phyloP scores from a whole-genome alignment of 805 yeast species.

The Starmerella scarabaei region DNA sequence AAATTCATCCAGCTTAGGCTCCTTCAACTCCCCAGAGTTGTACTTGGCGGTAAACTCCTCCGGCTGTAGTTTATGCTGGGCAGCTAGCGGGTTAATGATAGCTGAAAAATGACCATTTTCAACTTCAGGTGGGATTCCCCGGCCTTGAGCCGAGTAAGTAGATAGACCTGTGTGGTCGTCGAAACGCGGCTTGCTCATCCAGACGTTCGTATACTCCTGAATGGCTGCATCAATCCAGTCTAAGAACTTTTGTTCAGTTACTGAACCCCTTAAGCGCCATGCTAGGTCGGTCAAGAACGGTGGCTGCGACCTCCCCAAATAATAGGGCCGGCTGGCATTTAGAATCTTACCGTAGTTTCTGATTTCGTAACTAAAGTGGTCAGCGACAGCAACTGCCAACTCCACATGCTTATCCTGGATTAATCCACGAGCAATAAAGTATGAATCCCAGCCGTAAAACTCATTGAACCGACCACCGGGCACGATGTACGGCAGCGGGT shows the following conservation, averaged over 20 bases:
- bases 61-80: constrained; percentile 43
- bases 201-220: constrained; percentile 67
- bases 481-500: constrained; percentile 74
- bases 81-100: constrained; percentile 53
- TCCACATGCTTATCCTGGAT: constrained; percentile 51
- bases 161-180: constrained; percentile 69
- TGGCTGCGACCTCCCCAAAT: constrained; percentile 86
- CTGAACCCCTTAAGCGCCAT: constrained; percentile 32
- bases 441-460: constrained; percentile 96
- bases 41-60: constrained; percentile 58
- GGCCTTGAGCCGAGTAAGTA: constrained; percentile 78
- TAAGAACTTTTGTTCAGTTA: constrained; percentile 40
- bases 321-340: constrained; percentile 88
- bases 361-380: constrained; percentile 82
- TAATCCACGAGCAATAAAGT: constrained; percentile 78
- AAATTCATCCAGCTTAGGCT: constrained; percentile 77
- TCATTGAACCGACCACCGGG: constrained; percentile 98
- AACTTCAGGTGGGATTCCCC: constrained; percentile 95
- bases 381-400: constrained; percentile 79
- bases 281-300: constrained; percentile 95
- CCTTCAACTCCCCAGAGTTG: constrained; percentile 50
- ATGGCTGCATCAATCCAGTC: constrained; percentile 67
- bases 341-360: constrained; percentile 81
- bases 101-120: constrained; percentile 77
- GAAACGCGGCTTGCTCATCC: constrained; percentile 63